A percentile compares a stretch with the other conserved stretches of the same genome.
phyloP scores from a whole-genome alignment of 2,329 filamentous ascomycete species.

The Paecilomyces niveus region DNA sequence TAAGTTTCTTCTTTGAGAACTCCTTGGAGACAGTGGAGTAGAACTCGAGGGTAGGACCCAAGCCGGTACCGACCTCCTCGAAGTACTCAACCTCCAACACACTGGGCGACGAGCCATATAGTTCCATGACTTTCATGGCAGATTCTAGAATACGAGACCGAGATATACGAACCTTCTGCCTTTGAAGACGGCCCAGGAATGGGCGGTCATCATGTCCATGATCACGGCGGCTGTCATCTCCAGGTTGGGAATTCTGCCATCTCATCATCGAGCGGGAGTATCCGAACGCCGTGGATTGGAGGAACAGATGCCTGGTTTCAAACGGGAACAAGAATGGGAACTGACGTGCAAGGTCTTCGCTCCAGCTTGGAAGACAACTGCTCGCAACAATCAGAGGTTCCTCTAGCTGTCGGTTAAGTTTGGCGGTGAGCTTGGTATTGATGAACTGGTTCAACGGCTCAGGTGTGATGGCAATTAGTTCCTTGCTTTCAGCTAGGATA shows the following conservation, averaged over 20 bases:
- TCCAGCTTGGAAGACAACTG: conserved; percentile 92
- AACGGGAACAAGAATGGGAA: conserved; percentile 98
- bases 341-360: conserved; percentile 83
- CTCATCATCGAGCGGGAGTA: conserved; percentile 95
- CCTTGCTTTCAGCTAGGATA: conserved; percentile 71
- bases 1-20: conserved; percentile 94
- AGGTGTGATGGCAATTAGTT: conserved; percentile 61
- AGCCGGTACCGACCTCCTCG: conserved; percentile 91
- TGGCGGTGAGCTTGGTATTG: conserved; percentile 96
- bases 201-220: conserved; percentile 80
- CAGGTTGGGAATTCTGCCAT: conserved; percentile 87
- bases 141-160: conserved; percentile 92
- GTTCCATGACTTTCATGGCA: conserved; percentile 95
- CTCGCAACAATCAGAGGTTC: conserved; percentile 96
- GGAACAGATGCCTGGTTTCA: conserved; percentile 90
- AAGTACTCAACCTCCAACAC: conserved; percentile 98
- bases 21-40: conserved; percentile 97
- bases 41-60: conserved; percentile 93
- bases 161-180: conserved; percentile 97
- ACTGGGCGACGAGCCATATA: conserved; percentile 94
- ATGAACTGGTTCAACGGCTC: conserved; percentile 92
- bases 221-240: conserved; percentile 73
- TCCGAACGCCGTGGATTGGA: conserved; percentile 96
- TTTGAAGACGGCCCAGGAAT: conserved; percentile 82
- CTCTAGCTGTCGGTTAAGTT: conserved; percentile 92